Evolutionary conservation across 2,329 filamentous ascomycete species (phyloP), one percentile per base, ranked within the genome.

Genomic region (Fusarium tjaetaba): DNA sequence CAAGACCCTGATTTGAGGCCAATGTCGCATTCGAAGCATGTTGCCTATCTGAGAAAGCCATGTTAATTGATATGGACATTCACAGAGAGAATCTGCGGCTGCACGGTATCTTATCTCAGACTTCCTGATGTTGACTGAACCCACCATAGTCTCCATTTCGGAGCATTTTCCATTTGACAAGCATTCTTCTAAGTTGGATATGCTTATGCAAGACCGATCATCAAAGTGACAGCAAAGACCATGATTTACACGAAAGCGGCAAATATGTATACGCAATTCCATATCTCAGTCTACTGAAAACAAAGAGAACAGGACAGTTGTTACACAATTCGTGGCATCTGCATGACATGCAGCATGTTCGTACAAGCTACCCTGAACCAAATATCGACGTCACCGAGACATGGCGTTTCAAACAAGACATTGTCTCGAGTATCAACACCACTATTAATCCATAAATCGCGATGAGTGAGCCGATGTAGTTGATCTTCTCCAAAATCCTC

Each of bases 331-430:
- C 34, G n/a, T 55, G 51, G 22, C 8, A n/a, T 38, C 30, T 28
- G 20, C 26, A 36, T 49, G 53, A 32, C 39, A 32, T 34, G 13
- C 10, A 46, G 3, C 36, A 30, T 57, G 6, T 60, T 34, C 16
- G 26, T 46, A 20, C 4, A 43, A 36, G 20, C 28, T 73, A 73
- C 71, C 71, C 71, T 73, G 11, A 24, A 72, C 48, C 22, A 58
- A 51, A 20, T 28, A 7, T 39, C 63, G 43, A 73, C 68, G 71
- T 65, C 71, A 74, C 68, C 52, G 38, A 72, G 30, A 55, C 45
- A 56, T 30, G n/a, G 24, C 58, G 28, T 30, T 55, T 67, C 22
- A 60, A 18, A 14, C 43, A 55, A 64, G 53, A 57, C 63, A 72
- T 57, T 48, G 46, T 57, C 34, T 51, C 24, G 18, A 57, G 34